Conservation (phyloP, 2,329 filamentous ascomycete species). For the Colletotrichum incanum region DNA sequence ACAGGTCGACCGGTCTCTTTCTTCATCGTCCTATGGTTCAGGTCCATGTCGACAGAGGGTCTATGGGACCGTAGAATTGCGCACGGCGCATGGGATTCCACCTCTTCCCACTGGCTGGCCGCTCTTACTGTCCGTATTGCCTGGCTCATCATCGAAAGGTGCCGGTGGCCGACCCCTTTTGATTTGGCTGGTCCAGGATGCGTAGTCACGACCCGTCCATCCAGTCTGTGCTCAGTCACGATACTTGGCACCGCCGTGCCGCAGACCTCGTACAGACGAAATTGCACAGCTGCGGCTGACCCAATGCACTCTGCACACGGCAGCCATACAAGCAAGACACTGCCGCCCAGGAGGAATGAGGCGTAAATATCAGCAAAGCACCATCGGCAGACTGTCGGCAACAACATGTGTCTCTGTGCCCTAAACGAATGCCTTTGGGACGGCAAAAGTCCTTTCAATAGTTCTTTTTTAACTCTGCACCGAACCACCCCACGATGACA, state of each 20-base stretch:
- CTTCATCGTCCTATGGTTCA: neutral
- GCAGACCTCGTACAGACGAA: constrained; percentile 36
- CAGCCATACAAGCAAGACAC: constrained; percentile 8
- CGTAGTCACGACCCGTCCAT: constrained; percentile 23
- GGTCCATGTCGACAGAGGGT: constrained; percentile 14
- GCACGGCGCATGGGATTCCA: neutral
- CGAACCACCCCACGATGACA: neutral
- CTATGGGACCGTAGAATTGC: constrained; percentile 10
- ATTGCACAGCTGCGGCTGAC: constrained; percentile 36
- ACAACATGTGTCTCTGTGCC: neutral
- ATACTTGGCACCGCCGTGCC: constrained; percentile 35
- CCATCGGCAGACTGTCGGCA: neutral
- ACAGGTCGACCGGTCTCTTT: neutral
- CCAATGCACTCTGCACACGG: constrained; percentile 14
- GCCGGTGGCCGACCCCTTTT: constrained; percentile 1
- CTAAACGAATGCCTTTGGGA: neutral
- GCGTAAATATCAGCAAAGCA: neutral
- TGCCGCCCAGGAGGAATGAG: neutral
- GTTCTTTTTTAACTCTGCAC: neutral
- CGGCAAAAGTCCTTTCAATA: neutral
- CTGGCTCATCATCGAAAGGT: neutral
- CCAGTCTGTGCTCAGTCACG: constrained; percentile 20
- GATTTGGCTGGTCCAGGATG: constrained; percentile 4
- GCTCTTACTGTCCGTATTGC: constrained; percentile 5
- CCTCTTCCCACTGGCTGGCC: constrained; percentile 1